Evolutionary conservation across 306 rosid genomes (phyloP).

Genomic region (Vicia villosa): DNA sequence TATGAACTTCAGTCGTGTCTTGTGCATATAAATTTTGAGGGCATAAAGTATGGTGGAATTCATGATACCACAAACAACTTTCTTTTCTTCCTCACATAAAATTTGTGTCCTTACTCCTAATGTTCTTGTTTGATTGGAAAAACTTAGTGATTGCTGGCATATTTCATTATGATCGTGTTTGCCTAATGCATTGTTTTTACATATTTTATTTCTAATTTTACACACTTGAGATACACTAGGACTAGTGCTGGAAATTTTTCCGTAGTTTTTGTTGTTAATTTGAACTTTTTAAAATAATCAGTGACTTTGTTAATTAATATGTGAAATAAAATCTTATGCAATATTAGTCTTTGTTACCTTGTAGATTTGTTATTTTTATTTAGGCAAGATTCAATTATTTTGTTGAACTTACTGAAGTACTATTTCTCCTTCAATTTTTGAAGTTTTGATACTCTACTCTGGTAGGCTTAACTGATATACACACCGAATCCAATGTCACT

Average conservation of each 20-base stretch:
- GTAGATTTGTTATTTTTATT: background rate
- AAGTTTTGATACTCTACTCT: background rate
- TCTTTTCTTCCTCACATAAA: no score
- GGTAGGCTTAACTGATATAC: background rate
- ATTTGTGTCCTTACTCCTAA: no score
- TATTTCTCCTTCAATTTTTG: slow-evolving; percentile 7
- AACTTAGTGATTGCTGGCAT: no score
- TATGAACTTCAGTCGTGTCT: background rate
- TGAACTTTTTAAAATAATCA: background rate
- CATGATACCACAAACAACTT: background rate
- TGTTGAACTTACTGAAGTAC: background rate
- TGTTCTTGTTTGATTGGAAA: no score
- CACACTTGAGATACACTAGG: background rate
- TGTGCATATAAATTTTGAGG: background rate
- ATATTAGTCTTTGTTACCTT: background rate
- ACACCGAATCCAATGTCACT: background rate
- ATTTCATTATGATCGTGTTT: background rate
- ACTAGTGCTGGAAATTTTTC: background rate
- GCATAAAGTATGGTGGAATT: background rate
- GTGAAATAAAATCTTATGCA: background rate
- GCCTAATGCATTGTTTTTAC: background rate
- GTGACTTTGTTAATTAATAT: background rate
- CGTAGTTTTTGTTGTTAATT: background rate
- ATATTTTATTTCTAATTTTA: background rate
- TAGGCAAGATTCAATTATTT: background rate